Base-by-base conservation (phyloP, 345 rosid genomes). In the Orychophragmus violaceus region DNA sequence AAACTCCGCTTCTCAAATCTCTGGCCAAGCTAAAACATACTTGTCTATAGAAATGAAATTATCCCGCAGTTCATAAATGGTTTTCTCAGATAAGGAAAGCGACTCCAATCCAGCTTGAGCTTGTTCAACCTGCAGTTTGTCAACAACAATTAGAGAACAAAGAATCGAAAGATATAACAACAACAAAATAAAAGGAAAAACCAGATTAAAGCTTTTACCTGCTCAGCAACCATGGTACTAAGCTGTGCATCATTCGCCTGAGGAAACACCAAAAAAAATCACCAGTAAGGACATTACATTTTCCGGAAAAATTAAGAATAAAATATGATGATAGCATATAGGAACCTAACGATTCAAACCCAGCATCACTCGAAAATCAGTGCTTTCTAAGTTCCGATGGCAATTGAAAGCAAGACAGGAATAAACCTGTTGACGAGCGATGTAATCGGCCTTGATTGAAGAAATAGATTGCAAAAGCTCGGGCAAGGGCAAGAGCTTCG, bases 141-240 rank as follows among this genome's bases (percentile, higher is more conserved):
- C 68, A 53, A 1, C 35, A 45, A 5, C 3, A 14, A 10, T 33
- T 48, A 36, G 25, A 14, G 5, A 58, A 39, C 21, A 53, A 16
- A 9, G 11, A 10, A 4, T 16, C n/a, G 22, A 39, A 29, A 41
- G 3, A 52, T 9, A 30, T 5, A 0, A 0, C 4, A 4, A 8
- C 3, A 5, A 50, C 8, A 16, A 33, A 58, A 58, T 5, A 22
- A 51, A n/a, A n/a, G n/a, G n/a, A n/a, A n/a, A 59, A 0, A 49
- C 10, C 4, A 57, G 1, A 48, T 5, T 3, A 45, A 52, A 36
- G 53, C 36, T 9, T 29, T 2, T 36, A 87, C 97, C 92, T 91
- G 99, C 83, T 90, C 99, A 27, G 97, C 95, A 36, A 94, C 99
- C 99, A 91, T 91, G 10, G 99, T 91, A 77, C 99, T 94, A 62